Evolutionary conservation across 2,329 filamentous ascomycete species (phyloP), one percentile per base, ranked within the genome.

Genomic region (Aspergillus puulaauensis): DNA sequence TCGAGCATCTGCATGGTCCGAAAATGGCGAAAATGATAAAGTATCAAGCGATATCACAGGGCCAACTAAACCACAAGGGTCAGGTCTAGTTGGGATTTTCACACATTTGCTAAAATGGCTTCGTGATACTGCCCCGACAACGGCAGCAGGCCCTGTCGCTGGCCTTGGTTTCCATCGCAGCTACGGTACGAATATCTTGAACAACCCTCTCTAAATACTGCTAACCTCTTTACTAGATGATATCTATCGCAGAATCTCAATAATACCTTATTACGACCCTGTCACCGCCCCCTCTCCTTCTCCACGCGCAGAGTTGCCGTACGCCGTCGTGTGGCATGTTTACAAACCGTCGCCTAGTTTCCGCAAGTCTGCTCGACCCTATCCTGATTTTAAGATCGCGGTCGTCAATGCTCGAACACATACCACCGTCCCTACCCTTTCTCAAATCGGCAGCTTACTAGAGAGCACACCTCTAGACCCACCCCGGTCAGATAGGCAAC

Each of bases 351-450:
- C 80, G 72, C 72, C 81, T 65, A 79, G 82, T 0, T 95, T 93
- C 77, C 87, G 87, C 64, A 97, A 97, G 75, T 85, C 86, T n/a
- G 84, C 83, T 5, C 92, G 90, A 1, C 88, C 89, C 0, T 70
- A 83, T 0, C 92, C 93, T 0, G 90, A 97, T 71, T 97, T 96
- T 73, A 87, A 89, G 58, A 83, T 98, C 59, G 89, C 89, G 15
- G 90, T 98, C 15, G 82, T 93, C 54, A 88, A 95, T 70, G 89
- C 91, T 4, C 84, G 88, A 19, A 82, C 86, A 19, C 66, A 75
- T 52, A 88, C 89, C 0, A 78, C 76, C 2, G 79, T 96, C 12
- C 95, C 95, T 0, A 88, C 88, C 0, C 77, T 93, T 2, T 81
- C 85, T 17, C 84, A 98, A 71, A 77, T 97, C 14, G 79, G 84